A percentile compares a stretch with the other conserved stretches of the same genome.
Evolutionary conservation across 257 asterid genomes (phyloP).

Genomic region (Fraxinus quadrangulata): DNA sequence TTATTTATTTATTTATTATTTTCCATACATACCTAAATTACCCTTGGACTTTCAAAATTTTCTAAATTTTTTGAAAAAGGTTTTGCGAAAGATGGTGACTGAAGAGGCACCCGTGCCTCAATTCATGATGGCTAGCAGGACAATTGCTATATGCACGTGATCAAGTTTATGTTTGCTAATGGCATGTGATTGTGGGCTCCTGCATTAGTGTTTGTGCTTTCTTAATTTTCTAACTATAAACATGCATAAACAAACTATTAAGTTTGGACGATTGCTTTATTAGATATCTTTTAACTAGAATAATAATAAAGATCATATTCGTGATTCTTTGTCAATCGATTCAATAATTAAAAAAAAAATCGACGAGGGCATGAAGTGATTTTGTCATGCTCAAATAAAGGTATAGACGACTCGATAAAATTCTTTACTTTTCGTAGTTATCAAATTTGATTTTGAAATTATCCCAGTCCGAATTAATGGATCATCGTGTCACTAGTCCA

Average conservation of each 20-base stretch:
- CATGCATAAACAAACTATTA: not conserved
- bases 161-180: slow-evolving; percentile 5
- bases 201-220: not conserved
- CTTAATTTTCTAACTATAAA: not conserved
- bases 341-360: not conserved
- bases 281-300: not conserved
- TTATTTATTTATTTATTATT: too few species aligned
- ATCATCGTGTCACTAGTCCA: too few species aligned
- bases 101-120: not conserved
- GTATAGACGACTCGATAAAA: too few species aligned
- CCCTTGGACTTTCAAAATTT: not conserved
- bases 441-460: too few species aligned
- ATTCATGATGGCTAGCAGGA: not conserved
- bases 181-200: slow-evolving; percentile 5
- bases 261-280: not conserved
- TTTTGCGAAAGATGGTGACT: not conserved
- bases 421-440: too few species aligned
- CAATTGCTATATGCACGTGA: not conserved
- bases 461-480: too few species aligned
- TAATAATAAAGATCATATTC: not conserved
- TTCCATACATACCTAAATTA: not conserved
- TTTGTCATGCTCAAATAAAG: too few species aligned
- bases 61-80: not conserved
- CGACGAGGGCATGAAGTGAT: not conserved
- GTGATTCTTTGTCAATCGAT: not conserved